A percentile compares a stretch with the other conserved stretches of the same genome.
Evolutionary conservation across 345 rosid species (phyloP).

Genomic region (Mallotus nudiflorus): DNA sequence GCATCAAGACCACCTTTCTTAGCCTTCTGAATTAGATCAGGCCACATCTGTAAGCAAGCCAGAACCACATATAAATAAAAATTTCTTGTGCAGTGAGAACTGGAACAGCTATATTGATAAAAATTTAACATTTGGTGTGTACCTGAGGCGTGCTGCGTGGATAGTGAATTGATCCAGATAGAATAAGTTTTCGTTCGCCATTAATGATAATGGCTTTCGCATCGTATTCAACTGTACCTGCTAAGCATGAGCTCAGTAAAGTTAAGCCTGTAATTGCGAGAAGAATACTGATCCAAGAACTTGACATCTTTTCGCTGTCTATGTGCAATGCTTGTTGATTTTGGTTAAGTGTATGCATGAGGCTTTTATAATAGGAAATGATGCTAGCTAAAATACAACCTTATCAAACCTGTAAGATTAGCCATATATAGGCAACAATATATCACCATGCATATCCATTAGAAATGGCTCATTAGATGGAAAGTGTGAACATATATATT

Average conservation of each 20-base stretch:
- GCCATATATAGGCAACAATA: not conserved
- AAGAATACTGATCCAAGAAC: conserved; percentile 3
- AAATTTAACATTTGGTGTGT: too few relatives aligned
- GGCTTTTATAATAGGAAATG: not conserved
- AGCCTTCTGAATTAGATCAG: conserved; percentile 46
- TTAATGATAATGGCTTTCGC: conserved; percentile 44
- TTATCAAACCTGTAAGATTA: too few relatives aligned
- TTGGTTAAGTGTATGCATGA: too few relatives aligned
- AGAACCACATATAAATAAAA: not conserved
- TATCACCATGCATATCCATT: not conserved
- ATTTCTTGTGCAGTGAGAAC: too few relatives aligned
- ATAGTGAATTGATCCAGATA: conserved; percentile 52
- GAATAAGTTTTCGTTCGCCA: conserved; percentile 44
- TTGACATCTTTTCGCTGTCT: not conserved
- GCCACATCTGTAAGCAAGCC: conserved; percentile 59
- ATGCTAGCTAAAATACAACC: not conserved
- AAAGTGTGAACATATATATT: too few relatives aligned
- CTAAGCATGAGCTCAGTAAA: conserved; percentile 14
- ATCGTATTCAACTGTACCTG: conserved; percentile 25
- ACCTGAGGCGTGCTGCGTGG: too few relatives aligned
- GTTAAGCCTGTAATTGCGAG: not conserved
- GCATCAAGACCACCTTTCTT: conserved; percentile 58
- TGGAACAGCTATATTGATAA: too few relatives aligned
- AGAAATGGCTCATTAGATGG: too few relatives aligned
- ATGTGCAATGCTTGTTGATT: not conserved